A percentile compares a stretch with the other conserved stretches of the same genome.
Evolutionary conservation across 345 rosid genomes (phyloP).

Genomic region (Noccaea caerulescens): DNA sequence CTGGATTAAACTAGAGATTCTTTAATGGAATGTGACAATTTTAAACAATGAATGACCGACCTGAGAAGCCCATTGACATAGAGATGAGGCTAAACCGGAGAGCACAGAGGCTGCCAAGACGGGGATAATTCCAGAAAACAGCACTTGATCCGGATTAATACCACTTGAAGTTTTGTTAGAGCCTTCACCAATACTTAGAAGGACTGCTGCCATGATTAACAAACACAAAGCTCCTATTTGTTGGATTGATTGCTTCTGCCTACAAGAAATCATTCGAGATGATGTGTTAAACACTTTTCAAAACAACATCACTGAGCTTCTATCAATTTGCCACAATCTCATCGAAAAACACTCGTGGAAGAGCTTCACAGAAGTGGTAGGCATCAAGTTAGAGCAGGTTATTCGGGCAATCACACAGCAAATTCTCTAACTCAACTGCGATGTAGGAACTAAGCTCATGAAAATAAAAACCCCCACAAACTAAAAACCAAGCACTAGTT

Average conservation of each 20-base stretch:
- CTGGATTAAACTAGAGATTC: not conserved
- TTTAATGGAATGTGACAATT: constrained; percentile 1
- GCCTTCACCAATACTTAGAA: constrained; percentile 95
- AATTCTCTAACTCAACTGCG: not conserved
- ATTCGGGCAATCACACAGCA: constrained; percentile 6
- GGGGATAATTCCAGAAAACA: constrained; percentile 90
- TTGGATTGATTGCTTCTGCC: constrained; percentile 92
- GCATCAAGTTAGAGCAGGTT: not conserved
- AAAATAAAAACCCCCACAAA: not conserved
- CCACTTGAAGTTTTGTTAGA: constrained; percentile 67
- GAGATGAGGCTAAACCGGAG: constrained; percentile 93
- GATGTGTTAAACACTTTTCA: constrained; percentile 11
- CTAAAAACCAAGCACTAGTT: not conserved
- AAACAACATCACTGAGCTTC: constrained; percentile 18
- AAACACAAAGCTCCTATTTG: constrained; percentile 88
- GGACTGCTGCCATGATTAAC: constrained; percentile 87
- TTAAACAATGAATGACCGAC: constrained; percentile 55
- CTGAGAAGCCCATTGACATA: constrained; percentile 99
- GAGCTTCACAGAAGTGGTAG: not conserved
- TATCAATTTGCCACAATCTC: not conserved
- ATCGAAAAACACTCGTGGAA: not conserved
- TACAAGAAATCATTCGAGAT: constrained; percentile 41
- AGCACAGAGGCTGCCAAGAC: constrained; percentile 94
- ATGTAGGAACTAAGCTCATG: not conserved
- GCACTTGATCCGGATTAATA: constrained; percentile 60